Percentiles rank a stretch among this genome's conserved stretches.
phyloP scores from a whole-genome alignment of 2,329 filamentous ascomycete species.

The Trichoderma sp. region DNA sequence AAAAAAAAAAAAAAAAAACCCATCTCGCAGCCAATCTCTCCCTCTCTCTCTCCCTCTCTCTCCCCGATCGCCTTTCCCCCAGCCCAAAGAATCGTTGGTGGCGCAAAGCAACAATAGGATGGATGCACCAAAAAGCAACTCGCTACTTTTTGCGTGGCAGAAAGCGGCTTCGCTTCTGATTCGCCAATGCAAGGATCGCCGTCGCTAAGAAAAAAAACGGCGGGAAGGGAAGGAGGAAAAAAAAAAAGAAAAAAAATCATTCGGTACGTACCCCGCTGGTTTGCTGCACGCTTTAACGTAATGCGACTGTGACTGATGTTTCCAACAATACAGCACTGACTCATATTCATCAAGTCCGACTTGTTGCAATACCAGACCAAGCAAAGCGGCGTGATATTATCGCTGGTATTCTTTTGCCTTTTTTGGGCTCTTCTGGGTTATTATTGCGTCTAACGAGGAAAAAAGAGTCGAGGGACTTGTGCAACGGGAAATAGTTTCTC shows the following conservation, averaged over 20 bases:
- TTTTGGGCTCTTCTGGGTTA: no score
- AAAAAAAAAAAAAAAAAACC: no score
- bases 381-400: no score
- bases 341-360: not conserved
- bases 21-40: no score
- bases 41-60: no score
- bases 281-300: not conserved
- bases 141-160: no score
- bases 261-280: not conserved
- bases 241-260: not conserved
- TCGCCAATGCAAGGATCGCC: slow-evolving; percentile 16
- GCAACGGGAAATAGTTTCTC: no score
- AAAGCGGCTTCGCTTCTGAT: not conserved
- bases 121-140: no score
- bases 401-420: not conserved
- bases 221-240: not conserved
- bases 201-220: not conserved
- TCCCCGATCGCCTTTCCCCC: no score
- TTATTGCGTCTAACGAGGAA: no score
- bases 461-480: no score
- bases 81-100: not conserved
- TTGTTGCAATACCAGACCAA: not conserved
- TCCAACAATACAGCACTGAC: not conserved
- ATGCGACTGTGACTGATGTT: not conserved
- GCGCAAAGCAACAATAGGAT: not conserved